phyloP scores from a whole-genome alignment of 371 early-diverging fungal genomes.

The Amoeboradix gromovi region DNA sequence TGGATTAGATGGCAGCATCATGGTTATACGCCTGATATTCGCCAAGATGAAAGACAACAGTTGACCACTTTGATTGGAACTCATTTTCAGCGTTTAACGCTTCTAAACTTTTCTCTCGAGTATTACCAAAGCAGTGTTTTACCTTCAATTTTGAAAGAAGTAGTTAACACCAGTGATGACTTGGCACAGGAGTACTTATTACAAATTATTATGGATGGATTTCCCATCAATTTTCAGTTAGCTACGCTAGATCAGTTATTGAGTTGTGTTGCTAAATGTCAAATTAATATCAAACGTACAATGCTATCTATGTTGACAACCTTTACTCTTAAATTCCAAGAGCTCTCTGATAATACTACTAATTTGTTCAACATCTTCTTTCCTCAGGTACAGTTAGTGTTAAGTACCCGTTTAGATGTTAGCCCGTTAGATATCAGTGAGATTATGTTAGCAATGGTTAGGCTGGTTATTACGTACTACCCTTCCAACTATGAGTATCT shows the following conservation, averaged over 20 bases:
- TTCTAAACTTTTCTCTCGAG: conserved; percentile 20
- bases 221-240: conserved; percentile 72
- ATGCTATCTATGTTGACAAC: conserved; percentile 69
- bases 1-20: conserved; percentile 92
- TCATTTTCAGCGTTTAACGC: conserved; percentile 72
- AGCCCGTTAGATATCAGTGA: too few species aligned
- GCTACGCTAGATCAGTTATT: conserved; percentile 58
- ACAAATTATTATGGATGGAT: conserved; percentile 72
- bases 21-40: conserved; percentile 60
- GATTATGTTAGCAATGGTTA: too few species aligned
- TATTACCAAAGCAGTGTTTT: conserved; percentile 24
- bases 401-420: too few species aligned
- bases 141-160: conserved; percentile 69
- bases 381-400: too few species aligned
- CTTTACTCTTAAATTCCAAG: conserved; percentile 45
- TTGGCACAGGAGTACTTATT: conserved; percentile 94
- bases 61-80: conserved; percentile 71
- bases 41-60: conserved; percentile 77
- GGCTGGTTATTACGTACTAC: too few species aligned
- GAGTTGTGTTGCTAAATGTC: conserved; percentile 55
- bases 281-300: too few species aligned
- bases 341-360: too few species aligned
- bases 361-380: too few species aligned
- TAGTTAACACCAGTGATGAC: conserved; percentile 72
- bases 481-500: too few species aligned